A percentile compares a stretch with the other conserved stretches of the same genome.
Evolutionary conservation across 2,329 filamentous ascomycete genomes (phyloP).

Genomic region (Elsinoe ampelina): DNA sequence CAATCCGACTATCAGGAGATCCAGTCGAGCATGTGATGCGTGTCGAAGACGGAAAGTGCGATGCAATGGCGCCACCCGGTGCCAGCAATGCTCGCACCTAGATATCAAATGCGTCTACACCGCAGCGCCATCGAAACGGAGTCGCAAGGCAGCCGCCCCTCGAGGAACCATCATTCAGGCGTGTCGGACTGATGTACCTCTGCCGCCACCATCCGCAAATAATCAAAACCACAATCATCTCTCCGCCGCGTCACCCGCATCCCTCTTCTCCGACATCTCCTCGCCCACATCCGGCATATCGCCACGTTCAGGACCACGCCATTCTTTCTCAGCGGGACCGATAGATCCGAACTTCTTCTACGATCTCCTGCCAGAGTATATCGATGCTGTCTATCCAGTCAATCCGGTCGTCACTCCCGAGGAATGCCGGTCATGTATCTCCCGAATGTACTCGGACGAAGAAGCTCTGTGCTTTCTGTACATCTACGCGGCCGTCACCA

Average conservation of each 20-base stretch:
- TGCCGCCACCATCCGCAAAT: background rate
- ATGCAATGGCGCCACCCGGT: conserved; percentile 38
- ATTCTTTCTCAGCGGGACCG: conserved; percentile 14
- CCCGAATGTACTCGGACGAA: conserved; percentile 30
- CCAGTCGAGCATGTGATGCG: conserved; percentile 33
- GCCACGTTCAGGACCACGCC: conserved; percentile 1
- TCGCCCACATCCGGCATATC: conserved; percentile 9
- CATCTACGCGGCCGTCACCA: conserved; percentile 38
- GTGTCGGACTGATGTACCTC: conserved; percentile 2
- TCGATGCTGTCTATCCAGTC: conserved; percentile 38
- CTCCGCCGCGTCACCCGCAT: background rate
- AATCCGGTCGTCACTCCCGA: conserved; percentile 37
- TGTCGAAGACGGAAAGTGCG: conserved; percentile 40
- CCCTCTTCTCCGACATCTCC: conserved; percentile 7
- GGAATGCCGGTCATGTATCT: conserved; percentile 30
- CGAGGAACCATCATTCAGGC: conserved; percentile 12
- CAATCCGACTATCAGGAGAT: background rate
- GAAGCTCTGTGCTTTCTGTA: conserved; percentile 37
- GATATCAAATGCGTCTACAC: conserved; percentile 40
- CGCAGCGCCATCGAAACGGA: conserved; percentile 16
- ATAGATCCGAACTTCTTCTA: conserved; percentile 30
- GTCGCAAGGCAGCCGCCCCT: conserved; percentile 12
- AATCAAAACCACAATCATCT: background rate
- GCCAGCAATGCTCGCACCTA: conserved; percentile 36
- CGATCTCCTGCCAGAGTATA: conserved; percentile 37